Percentiles rank a stretch among this genome's conserved stretches.
These are phyloP conservation scores for Trichoderma brevicompactum DNA, from an alignment of 2,329 filamentous ascomycete species.

Conservation along the genomic window DNA sequence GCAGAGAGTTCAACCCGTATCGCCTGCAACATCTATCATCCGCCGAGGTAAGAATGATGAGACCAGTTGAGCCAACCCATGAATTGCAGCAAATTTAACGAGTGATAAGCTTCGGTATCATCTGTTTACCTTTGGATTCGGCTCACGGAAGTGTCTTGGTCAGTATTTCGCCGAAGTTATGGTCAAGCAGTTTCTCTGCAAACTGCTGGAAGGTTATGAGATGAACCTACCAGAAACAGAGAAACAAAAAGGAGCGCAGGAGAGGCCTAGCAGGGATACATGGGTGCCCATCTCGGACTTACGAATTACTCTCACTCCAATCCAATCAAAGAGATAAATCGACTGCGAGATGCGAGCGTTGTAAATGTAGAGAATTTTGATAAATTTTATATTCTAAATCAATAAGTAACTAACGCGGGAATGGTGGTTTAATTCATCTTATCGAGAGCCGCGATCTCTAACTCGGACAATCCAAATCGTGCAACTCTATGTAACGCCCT, in stretches of 20 bases:
- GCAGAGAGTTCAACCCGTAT: not conserved
- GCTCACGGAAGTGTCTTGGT: not conserved
- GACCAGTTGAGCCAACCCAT: not conserved
- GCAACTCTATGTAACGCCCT: not conserved
- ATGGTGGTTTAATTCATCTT: not conserved
- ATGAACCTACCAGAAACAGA: too few relatives aligned
- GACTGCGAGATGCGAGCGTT: too few relatives aligned
- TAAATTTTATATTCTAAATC: too few relatives aligned
- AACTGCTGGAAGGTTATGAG: not conserved
- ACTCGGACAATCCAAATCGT: not conserved
- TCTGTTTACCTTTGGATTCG: not conserved
- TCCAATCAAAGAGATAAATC: too few relatives aligned
- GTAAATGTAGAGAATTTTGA: too few relatives aligned
- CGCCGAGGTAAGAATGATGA: not conserved
- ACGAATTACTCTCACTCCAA: too few relatives aligned
- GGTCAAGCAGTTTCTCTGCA: not conserved
- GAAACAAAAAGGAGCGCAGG: too few relatives aligned
- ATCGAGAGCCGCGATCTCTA: not conserved
- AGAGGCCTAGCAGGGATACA: too few relatives aligned
- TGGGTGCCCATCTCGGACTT: too few relatives aligned
- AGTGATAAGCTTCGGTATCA: not conserved
- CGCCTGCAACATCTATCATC: not conserved
- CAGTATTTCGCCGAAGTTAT: not conserved
- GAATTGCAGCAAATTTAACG: too few relatives aligned
- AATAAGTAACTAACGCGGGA: too few relatives aligned